Conservation (phyloP, 129 eudicot species). For the Kitagawia praeruptora region DNA sequence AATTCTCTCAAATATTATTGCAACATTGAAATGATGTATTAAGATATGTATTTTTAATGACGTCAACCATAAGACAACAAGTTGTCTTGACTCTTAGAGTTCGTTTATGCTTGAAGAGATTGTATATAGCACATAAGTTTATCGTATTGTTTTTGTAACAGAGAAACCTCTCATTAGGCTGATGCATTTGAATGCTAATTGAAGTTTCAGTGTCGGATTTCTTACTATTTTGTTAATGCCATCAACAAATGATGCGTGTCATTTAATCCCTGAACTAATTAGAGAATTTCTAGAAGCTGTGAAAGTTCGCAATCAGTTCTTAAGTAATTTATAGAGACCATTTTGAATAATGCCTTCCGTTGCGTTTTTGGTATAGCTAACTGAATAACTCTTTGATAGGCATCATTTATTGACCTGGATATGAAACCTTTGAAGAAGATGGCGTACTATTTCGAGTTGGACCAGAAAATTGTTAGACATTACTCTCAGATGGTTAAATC, state of each 20-base stretch:
- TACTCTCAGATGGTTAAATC: constrained; percentile 42
- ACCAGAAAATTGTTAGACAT: constrained; percentile 56
- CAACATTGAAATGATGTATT: constrained; percentile 24
- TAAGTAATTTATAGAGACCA: not conserved
- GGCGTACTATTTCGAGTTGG: constrained; percentile 69
- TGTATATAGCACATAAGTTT: not conserved
- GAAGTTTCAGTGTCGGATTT: not conserved
- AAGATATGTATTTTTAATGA: not conserved
- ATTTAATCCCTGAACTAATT: not conserved
- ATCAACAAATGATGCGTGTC: not conserved
- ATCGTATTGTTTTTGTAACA: not conserved
- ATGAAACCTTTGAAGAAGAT: constrained; percentile 82
- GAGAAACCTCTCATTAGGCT: not conserved
- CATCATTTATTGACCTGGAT: constrained; percentile 89
- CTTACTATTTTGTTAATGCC: not conserved
- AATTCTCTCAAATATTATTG: not conserved
- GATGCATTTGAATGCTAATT: not conserved
- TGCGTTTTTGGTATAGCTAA: constrained; percentile 4
- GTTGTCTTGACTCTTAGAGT: not conserved
- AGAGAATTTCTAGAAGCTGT: constrained; percentile 6
- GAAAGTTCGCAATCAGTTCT: not conserved
- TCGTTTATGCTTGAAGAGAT: not conserved
- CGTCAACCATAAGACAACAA: not conserved
- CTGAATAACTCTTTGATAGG: constrained; percentile 35
- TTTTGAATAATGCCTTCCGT: not conserved